These are phyloP conservation scores for Quercus dentata DNA, from an alignment of 306 rosid species.

Conservation along the genomic window DNA sequence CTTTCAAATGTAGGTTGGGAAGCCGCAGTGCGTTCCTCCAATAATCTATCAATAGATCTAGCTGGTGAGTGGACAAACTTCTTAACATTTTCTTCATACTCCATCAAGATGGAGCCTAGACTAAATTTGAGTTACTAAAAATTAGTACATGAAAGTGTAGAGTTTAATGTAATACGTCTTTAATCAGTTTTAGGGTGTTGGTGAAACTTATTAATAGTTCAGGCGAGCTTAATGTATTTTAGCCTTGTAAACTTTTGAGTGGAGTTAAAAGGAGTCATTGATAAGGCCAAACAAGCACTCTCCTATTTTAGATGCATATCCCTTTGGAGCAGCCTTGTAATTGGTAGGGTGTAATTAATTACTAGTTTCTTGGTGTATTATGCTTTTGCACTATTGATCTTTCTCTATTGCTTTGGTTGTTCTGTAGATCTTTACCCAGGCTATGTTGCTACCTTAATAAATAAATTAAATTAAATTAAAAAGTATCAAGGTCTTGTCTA, in stretches of 20 bases:
- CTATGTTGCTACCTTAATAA: not conserved
- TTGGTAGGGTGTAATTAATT: not conserved
- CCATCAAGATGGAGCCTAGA: not conserved
- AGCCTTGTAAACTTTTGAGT: no score
- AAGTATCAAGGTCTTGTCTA: no score
- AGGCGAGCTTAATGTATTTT: no score
- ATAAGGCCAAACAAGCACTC: no score
- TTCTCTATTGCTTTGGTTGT: not conserved
- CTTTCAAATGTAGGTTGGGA: slow-evolving; percentile 59
- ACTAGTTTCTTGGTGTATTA: not conserved
- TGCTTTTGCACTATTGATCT: not conserved
- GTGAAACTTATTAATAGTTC: no score
- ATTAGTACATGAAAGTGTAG: not conserved
- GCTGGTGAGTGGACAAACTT: slow-evolving; percentile 49
- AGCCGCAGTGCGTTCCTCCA: slow-evolving; percentile 47
- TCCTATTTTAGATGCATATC: no score
- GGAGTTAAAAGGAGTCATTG: no score
- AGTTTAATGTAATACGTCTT: not conserved
- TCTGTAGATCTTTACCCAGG: not conserved
- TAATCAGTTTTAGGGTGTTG: no score
- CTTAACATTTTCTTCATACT: not conserved
- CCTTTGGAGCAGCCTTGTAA: not conserved
- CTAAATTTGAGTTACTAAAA: not conserved
- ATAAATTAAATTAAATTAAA: no score
- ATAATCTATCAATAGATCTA: slow-evolving; percentile 43